Conservation (phyloP, 2,329 filamentous ascomycete species). For the Pseudogymnoascus sp. region DNA sequence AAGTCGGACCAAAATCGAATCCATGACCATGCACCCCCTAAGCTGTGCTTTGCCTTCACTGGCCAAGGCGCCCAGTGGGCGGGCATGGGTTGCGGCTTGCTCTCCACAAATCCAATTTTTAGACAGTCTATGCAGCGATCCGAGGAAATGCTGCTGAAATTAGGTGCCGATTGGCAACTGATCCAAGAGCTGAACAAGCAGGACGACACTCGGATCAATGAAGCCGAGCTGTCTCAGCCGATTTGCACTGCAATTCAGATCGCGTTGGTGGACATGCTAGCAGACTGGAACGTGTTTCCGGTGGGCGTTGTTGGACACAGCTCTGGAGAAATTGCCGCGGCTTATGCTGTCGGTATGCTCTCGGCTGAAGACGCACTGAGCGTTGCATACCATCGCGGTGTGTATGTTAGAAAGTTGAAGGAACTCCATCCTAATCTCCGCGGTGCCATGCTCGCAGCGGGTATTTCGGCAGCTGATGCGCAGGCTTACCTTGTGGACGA, state of each 20-base stretch:
- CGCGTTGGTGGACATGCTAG: slow-evolving; percentile 35
- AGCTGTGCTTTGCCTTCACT: slow-evolving; percentile 14
- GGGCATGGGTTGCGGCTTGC: slow-evolving; percentile 15
- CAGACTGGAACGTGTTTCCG: slow-evolving; percentile 32
- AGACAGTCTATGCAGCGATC: not conserved
- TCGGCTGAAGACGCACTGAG: slow-evolving; percentile 28
- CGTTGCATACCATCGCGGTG: slow-evolving; percentile 35
- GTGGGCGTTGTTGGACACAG: slow-evolving; percentile 35
- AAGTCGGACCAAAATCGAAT: too few relatives aligned
- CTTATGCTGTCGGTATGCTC: slow-evolving; percentile 32
- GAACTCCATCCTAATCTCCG: slow-evolving; percentile 14
- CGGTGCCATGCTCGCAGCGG: slow-evolving; percentile 49
- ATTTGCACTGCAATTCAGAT: slow-evolving; percentile 41
- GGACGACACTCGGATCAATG: slow-evolving; percentile 29
- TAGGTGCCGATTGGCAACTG: not conserved
- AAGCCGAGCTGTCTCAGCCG: slow-evolving; percentile 34
- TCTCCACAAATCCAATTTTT: slow-evolving; percentile 5
- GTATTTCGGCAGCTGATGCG: slow-evolving; percentile 15
- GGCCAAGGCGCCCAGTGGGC: slow-evolving; percentile 22
- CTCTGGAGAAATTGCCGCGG: slow-evolving; percentile 38
- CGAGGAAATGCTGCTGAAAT: not conserved
- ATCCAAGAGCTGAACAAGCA: not conserved
- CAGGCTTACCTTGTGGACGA: slow-evolving; percentile 2
- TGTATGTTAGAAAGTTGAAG: slow-evolving; percentile 21
- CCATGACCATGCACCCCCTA: too few relatives aligned